These are phyloP conservation scores for Didymellaceae sp. DNA, from an alignment of 2,329 filamentous ascomycete genomes.

Conservation along the genomic window DNA sequence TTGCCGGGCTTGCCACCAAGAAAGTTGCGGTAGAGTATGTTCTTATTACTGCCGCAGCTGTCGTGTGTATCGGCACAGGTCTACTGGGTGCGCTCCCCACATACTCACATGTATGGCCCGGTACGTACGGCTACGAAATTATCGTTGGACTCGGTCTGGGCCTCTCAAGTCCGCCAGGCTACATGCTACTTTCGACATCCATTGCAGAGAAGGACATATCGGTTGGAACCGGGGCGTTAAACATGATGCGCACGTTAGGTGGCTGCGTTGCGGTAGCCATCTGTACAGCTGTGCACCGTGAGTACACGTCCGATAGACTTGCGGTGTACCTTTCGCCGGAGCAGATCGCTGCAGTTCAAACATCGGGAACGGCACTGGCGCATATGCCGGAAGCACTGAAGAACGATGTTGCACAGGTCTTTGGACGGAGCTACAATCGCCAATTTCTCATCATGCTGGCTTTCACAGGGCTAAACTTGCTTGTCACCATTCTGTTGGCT, in stretches of 20 bases:
- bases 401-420: constrained; percentile 29
- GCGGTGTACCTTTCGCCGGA: constrained; percentile 27
- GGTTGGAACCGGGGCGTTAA: constrained; percentile 39
- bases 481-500: constrained; percentile 28
- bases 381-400: constrained; percentile 24
- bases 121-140: constrained; percentile 39
- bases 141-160: constrained; percentile 39
- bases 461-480: constrained; percentile 33
- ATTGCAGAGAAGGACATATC: constrained; percentile 35
- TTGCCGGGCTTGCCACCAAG: constrained; percentile 28
- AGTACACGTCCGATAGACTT: constrained; percentile 22
- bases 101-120: constrained; percentile 22
- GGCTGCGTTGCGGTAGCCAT: constrained; percentile 42
- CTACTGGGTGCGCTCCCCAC: constrained; percentile 37
- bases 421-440: constrained; percentile 41
- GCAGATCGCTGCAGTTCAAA: constrained; percentile 30
- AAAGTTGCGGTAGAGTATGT: constrained; percentile 30
- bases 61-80: constrained; percentile 35
- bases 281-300: constrained; percentile 39
- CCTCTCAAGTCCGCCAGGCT: constrained; percentile 36
- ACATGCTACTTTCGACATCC: constrained; percentile 32
- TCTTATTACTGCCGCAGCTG: constrained; percentile 25
- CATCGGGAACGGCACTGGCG: constrained; percentile 23
- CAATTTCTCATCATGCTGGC: constrained; percentile 41
- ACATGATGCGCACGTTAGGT: constrained; percentile 43